Evolutionary conservation across 139 green algal species (phyloP), one percentile per base, ranked within the genome.

Genomic region (Raphidocelis subcapitata): DNA sequence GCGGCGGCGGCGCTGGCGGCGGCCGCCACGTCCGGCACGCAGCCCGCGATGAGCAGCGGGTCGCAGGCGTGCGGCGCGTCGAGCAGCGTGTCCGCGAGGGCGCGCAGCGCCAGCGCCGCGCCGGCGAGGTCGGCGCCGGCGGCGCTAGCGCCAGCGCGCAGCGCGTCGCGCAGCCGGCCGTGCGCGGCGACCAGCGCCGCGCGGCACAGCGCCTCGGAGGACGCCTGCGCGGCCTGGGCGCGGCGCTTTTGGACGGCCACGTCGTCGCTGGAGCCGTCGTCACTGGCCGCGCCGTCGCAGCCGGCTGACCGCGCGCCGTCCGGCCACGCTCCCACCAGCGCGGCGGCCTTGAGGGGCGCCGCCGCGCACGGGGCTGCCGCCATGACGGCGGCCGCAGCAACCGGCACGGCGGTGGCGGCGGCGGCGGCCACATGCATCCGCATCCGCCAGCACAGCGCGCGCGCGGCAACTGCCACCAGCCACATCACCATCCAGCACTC

Each of bases 131-230:
- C 56, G 69, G 18, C 29, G 56, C 26, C 56, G 5, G 1, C 55
- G 56, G 1, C 65, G 69, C 69, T 75, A 36, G 55, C 21, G 69
- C 69, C 56, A n/a, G n/a, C n/a, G n/a, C n/a, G n/a, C n/a, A n/a
- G n/a, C 36, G 65, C 41, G 2, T 36, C 56, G 37, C 65, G 68
- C 67, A 65, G 23, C 5, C 10, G 26, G n/a, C 16, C 24, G 2
- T 37, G 3, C 24, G 62, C 62, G 52, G 32, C 23, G 47, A 26
- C 2, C 8, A 49, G 8, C 8, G 41, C 41, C 32, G 28, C 28
- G 23, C 14, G 18, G 24, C 26, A n/a, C 3, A 14, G 28, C 14
- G 20, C 16, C 47, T 18, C 1, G 10, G 10, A n/a, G 2, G 3
- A 12, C 16, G 61, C 33, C 16, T 16, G 26, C 33, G 10, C 12